These are phyloP conservation scores for Penicillium pancosmium DNA, from an alignment of 495 filamentous ascomycete genomes.

Conservation along the genomic window DNA sequence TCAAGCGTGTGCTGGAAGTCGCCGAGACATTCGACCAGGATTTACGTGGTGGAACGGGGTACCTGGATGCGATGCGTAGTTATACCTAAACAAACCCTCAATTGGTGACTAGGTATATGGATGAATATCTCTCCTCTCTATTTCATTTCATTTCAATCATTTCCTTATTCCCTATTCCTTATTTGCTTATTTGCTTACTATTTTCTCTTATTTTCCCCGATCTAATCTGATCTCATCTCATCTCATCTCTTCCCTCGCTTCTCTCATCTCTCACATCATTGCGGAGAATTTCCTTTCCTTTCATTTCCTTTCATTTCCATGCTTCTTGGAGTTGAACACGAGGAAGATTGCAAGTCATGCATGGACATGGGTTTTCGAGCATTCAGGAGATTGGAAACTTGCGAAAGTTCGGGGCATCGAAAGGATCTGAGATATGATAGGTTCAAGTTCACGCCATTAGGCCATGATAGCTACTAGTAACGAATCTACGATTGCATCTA, in stretches of 20 bases:
- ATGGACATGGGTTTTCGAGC: background rate
- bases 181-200: no score
- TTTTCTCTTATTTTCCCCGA: no score
- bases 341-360: background rate
- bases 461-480: background rate
- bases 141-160: background rate
- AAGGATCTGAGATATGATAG: no score
- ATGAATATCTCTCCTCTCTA: background rate
- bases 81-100: slow-evolving; percentile 40
- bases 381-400: background rate
- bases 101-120: background rate
- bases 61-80: slow-evolving; percentile 55
- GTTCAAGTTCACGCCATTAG: background rate
- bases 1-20: slow-evolving; percentile 80
- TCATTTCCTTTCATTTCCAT: background rate
- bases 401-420: no score
- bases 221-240: no score
- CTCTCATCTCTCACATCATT: background rate
- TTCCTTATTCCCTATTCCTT: no score
- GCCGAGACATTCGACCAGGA: slow-evolving; percentile 82
- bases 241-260: background rate
- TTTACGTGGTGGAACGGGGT: slow-evolving; percentile 64
- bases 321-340: background rate
- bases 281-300: background rate
- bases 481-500: slow-evolving; percentile 1